Evolutionary conservation across 2,329 filamentous ascomycete species (phyloP), one percentile per base, ranked within the genome.

Genomic region (Diaporthe capsici): DNA sequence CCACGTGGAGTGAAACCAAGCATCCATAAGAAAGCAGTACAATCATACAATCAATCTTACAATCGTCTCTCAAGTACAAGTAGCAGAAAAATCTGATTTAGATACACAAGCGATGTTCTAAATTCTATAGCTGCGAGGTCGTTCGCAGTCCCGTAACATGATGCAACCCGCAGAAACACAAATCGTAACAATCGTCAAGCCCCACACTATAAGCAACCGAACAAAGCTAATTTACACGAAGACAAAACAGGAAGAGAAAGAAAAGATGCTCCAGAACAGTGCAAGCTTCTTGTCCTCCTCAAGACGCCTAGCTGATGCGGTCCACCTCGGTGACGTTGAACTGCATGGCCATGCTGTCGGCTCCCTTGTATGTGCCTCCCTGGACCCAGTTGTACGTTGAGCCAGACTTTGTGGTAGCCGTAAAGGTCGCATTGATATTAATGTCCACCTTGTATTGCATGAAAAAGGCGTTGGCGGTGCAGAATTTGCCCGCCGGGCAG

Each of bases 371-470:
- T 0, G 49, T 72, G 53, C 77, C 78, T 31, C 70, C 68, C 47
- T 78, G 74, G 28, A 49, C 17, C 76, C 77, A 78, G 28, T 57
- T 55, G 65, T 73, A 79, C 3, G 76, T 71, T 3, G 71, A 39
- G 10, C 76, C 73, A 13, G 72, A 44, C 55, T 74, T 78, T 0
- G 73, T 76, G 17, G 61, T 78, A 8, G 75, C 77, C 3, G 74
- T 70, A 31, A 78, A 71, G 1, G 76, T 79, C 7, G 77, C 75
- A 15, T 76, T 76, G 4, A 77, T 73, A 20, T 78, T 74, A n/a
- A 78, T 73, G 12, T 78, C 61, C 25, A 79, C 61, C 61, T 76
- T 78, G 42, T 75, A 78, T 17, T 71, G 73, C 12, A 76, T 78
- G 55, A 77, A 78, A 39, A 78, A 78, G 12, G 77, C 76, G 0